phyloP scores from a whole-genome alignment of 192 early-diverging fungal species.

The Thamnidium elegans region DNA sequence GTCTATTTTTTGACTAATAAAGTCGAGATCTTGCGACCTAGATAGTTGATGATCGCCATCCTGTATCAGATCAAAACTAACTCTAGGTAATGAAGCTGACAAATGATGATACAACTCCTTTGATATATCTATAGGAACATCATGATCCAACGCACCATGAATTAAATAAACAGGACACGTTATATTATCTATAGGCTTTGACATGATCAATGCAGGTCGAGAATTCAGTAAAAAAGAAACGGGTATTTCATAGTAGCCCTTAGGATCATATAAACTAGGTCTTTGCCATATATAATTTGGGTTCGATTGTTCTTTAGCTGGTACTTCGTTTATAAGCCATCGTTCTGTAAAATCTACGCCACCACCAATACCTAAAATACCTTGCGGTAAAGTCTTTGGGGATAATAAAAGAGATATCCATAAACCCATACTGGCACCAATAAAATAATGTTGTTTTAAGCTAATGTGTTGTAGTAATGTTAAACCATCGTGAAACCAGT shows the following conservation, averaged over 20 bases:
- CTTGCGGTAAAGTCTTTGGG: neutral
- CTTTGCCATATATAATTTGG: slow-evolving; percentile 17
- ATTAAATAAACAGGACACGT: slow-evolving; percentile 12
- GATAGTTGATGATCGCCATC: slow-evolving; percentile 38
- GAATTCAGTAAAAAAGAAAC: slow-evolving; percentile 23
- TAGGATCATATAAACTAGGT: slow-evolving; percentile 15
- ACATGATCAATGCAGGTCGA: slow-evolving; percentile 10
- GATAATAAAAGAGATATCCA: slow-evolving; percentile 25
- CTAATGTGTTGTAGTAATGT: neutral
- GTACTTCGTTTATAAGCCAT: slow-evolving; percentile 27
- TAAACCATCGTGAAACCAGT: slow-evolving; percentile 25
- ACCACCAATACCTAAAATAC: slow-evolving; percentile 31
- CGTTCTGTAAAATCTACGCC: slow-evolving; percentile 28
- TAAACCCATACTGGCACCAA: slow-evolving; percentile 34
- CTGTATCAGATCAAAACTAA: slow-evolving; percentile 19
- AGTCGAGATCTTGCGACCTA: slow-evolving; percentile 16
- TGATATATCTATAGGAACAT: slow-evolving; percentile 3
- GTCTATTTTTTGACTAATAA: slow-evolving; percentile 8
- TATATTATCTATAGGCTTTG: neutral
- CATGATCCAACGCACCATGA: slow-evolving; percentile 26
- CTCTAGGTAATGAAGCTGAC: neutral
- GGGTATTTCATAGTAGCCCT: slow-evolving; percentile 32
- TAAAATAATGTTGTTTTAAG: neutral
- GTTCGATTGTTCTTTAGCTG: neutral
- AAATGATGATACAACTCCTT: slow-evolving; percentile 1